Evolutionary conservation across 306 rosid genomes (phyloP).

Genomic region (Cyamopsis tetragonoloba): DNA sequence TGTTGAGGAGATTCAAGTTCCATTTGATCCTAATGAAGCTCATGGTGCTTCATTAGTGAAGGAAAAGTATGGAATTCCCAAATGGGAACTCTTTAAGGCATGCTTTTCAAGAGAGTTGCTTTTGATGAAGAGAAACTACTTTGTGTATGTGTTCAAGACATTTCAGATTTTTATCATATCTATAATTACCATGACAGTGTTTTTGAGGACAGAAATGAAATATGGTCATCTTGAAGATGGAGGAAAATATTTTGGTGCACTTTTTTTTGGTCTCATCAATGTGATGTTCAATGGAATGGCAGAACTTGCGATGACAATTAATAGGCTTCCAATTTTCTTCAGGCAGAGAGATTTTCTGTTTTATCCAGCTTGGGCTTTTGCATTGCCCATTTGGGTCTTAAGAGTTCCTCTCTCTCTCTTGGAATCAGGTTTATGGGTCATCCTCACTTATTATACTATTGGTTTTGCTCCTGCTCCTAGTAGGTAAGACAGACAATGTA

Average conservation of each 20-base stretch:
- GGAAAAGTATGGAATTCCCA: conserved; percentile 53
- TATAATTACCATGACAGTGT: conserved; percentile 52
- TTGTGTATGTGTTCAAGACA: conserved; percentile 61
- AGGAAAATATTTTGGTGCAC: conserved; percentile 51
- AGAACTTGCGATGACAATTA: conserved; percentile 53
- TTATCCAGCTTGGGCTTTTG: conserved; percentile 68
- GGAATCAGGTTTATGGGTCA: conserved; percentile 63
- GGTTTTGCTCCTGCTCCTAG: conserved; percentile 71
- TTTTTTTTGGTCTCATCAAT: conserved; percentile 58
- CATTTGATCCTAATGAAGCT: conserved; percentile 37
- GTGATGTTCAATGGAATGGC: conserved; percentile 70
- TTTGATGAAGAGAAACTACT: conserved; percentile 57
- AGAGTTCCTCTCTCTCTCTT: conserved; percentile 54
- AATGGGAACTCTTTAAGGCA: conserved; percentile 62
- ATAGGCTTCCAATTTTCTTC: conserved; percentile 59
- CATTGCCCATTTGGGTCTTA: conserved; percentile 60
- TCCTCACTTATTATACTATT: conserved; percentile 60
- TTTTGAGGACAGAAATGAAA: conserved; percentile 55
- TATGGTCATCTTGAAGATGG: conserved; percentile 51
- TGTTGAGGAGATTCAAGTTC: conserved; percentile 31
- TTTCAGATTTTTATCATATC: conserved; percentile 48
- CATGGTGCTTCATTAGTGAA: conserved; percentile 52
- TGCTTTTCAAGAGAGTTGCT: conserved; percentile 71
- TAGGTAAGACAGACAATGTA: conserved; percentile 40
- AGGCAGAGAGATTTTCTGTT: conserved; percentile 65